Conservation (phyloP, 768 basidiomycete genomes). For the Lepiota venenata region DNA sequence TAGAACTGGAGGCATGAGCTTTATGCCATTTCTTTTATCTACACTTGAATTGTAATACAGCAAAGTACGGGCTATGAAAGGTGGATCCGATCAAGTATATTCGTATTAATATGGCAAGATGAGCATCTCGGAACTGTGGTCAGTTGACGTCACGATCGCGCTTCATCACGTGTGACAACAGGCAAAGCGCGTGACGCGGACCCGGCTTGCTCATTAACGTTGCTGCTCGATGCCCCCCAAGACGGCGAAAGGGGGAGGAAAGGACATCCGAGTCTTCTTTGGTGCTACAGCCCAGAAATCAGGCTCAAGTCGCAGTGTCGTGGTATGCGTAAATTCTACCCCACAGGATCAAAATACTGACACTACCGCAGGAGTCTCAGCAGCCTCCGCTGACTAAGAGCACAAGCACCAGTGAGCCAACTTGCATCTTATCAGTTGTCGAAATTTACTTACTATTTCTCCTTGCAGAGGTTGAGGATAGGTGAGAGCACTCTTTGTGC, state of each 20-base stretch:
- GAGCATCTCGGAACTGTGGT: too few relatives aligned
- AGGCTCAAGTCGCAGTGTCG: slow-evolving; percentile 1
- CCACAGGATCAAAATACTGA: neutral
- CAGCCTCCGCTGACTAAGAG: neutral
- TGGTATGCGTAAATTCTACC: neutral
- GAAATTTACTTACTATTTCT: neutral
- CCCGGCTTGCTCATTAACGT: too few relatives aligned
- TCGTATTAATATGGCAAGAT: too few relatives aligned
- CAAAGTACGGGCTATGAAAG: too few relatives aligned
- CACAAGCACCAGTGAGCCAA: neutral
- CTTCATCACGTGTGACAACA: neutral
- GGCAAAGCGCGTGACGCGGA: neutral
- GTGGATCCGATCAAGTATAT: too few relatives aligned
- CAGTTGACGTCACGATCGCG: neutral
- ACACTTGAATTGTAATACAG: too few relatives aligned
- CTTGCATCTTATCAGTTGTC: neutral
- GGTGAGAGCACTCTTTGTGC: neutral
- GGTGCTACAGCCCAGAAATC: slow-evolving; percentile 16
- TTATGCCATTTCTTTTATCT: too few relatives aligned
- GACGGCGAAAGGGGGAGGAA: slow-evolving; percentile 24
- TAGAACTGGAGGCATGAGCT: too few relatives aligned
- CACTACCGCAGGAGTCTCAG: neutral
- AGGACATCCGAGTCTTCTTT: slow-evolving; percentile 39
- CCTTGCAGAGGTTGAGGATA: neutral
- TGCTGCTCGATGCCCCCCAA: slow-evolving; percentile 6